Percentiles rank a stretch among this genome's conserved stretches.
phyloP scores from a whole-genome alignment of 192 early-diverging fungal species.

The Coemansia sp. region DNA sequence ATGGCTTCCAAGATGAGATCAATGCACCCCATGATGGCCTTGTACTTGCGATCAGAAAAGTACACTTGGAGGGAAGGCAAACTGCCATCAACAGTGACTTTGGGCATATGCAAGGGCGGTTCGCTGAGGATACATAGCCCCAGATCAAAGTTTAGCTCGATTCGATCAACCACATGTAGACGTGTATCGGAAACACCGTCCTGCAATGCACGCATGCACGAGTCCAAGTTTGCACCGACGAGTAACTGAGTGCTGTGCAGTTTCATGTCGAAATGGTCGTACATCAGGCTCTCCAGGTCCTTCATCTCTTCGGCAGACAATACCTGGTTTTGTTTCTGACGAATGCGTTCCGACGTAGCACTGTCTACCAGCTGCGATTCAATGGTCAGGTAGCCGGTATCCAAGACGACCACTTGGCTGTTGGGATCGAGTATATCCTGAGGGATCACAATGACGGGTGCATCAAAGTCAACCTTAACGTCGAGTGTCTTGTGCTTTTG shows the following conservation, averaged over 20 bases:
- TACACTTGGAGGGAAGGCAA: slow-evolving; percentile 83
- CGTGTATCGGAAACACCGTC: slow-evolving; percentile 47
- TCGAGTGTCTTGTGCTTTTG: slow-evolving; percentile 87
- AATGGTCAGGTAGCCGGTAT: slow-evolving; percentile 89
- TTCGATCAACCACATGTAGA: slow-evolving; percentile 83
- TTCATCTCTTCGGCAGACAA: slow-evolving; percentile 64
- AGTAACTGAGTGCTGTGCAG: slow-evolving; percentile 79
- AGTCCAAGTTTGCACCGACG: slow-evolving; percentile 69
- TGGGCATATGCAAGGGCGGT: slow-evolving; percentile 64
- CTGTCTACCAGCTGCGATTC: slow-evolving; percentile 78
- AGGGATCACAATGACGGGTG: slow-evolving; percentile 91
- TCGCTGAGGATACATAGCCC: slow-evolving; percentile 84
- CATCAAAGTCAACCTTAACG: slow-evolving; percentile 92
- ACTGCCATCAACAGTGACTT: slow-evolving; percentile 72
- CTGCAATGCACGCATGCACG: slow-evolving; percentile 66
- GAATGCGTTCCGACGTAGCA: slow-evolving; percentile 61
- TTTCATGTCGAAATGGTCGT: slow-evolving; percentile 84
- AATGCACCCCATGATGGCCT: slow-evolving; percentile 76
- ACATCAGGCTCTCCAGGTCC: slow-evolving; percentile 75
- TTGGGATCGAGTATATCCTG: slow-evolving; percentile 56
- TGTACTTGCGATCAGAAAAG: slow-evolving; percentile 93
- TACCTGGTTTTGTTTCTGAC: slow-evolving; percentile 60
- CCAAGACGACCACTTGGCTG: slow-evolving; percentile 75
- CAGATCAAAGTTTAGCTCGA: slow-evolving; percentile 77
- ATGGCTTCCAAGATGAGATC: slow-evolving; percentile 61